phyloP scores from a whole-genome alignment of 306 rosid species.

The Inga laurina region DNA sequence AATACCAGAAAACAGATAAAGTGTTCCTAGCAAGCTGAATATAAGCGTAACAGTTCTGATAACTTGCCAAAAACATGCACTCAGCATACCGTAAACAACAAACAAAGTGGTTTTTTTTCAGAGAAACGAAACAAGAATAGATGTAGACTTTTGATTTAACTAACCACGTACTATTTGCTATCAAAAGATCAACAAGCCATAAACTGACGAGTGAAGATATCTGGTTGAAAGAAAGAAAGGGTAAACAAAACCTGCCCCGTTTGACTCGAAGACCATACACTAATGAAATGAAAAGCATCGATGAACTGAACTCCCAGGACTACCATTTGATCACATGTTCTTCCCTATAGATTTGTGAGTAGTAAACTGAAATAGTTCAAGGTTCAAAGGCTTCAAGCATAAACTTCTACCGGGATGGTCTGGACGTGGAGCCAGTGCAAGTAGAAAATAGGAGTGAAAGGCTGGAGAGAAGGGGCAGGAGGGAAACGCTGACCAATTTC shows the following conservation, averaged over 20 bases:
- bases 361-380: neutral
- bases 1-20: conserved; percentile 20
- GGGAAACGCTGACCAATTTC: neutral
- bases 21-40: neutral
- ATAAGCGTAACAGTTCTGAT: neutral
- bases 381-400: conserved; percentile 13
- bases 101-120: neutral
- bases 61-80: neutral
- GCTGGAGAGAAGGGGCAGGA: neutral
- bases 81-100: neutral
- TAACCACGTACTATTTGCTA: neutral
- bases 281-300: neutral
- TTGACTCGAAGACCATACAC: neutral
- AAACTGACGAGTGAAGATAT: neutral
- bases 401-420: neutral
- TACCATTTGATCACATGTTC: neutral
- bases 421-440: neutral
- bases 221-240: neutral
- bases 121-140: neutral
- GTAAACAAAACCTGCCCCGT: neutral
- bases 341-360: neutral
- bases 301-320: neutral
- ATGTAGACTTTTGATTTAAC: neutral
- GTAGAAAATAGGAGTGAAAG: neutral
- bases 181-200: neutral